These are phyloP conservation scores for Pythium coloratum DNA, from an alignment of 352 stramenopile species.

Conservation along the genomic window DNA sequence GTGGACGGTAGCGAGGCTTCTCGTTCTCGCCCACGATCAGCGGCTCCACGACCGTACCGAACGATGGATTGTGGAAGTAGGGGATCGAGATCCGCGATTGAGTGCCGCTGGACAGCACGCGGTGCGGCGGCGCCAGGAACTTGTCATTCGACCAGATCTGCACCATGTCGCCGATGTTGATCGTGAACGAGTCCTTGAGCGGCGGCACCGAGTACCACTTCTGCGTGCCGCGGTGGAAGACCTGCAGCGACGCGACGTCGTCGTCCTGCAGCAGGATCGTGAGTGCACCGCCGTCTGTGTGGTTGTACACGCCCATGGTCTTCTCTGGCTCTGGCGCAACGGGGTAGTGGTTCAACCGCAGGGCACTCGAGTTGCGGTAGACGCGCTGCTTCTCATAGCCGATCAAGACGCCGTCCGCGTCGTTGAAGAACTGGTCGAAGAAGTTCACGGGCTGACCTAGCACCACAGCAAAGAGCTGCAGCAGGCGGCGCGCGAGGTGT, in stretches of 20 bases:
- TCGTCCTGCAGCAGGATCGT: conserved; percentile 66
- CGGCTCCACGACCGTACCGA: conserved; percentile 51
- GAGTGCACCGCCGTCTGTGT: conserved; percentile 57
- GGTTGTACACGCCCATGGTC: conserved; percentile 51
- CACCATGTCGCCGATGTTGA: conserved; percentile 62
- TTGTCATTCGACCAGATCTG: conserved; percentile 56
- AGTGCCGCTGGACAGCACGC: conserved; percentile 38
- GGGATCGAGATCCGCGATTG: conserved; percentile 44
- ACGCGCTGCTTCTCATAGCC: conserved; percentile 9
- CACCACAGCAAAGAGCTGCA: conserved; percentile 53
- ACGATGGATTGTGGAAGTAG: conserved; percentile 71
- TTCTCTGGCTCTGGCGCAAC: conserved; percentile 40
- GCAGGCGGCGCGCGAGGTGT: conserved; percentile 41
- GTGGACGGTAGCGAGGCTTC: conserved; percentile 57
- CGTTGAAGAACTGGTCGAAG: conserved; percentile 56
- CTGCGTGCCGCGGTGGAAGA: conserved; percentile 44
- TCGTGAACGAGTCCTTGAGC: conserved; percentile 39
- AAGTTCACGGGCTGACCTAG: conserved; percentile 42
- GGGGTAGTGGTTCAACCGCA: conserved; percentile 92
- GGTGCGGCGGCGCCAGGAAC: conserved; percentile 44
- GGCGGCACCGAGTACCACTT: conserved; percentile 45
- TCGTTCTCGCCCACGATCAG: conserved; percentile 41
- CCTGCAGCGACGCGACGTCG: conserved; percentile 49
- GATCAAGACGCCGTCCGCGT: background rate
- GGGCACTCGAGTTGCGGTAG: conserved; percentile 76